phyloP scores from a whole-genome alignment of 352 stramenopile genomes.

The Phytophthora lateralis region DNA sequence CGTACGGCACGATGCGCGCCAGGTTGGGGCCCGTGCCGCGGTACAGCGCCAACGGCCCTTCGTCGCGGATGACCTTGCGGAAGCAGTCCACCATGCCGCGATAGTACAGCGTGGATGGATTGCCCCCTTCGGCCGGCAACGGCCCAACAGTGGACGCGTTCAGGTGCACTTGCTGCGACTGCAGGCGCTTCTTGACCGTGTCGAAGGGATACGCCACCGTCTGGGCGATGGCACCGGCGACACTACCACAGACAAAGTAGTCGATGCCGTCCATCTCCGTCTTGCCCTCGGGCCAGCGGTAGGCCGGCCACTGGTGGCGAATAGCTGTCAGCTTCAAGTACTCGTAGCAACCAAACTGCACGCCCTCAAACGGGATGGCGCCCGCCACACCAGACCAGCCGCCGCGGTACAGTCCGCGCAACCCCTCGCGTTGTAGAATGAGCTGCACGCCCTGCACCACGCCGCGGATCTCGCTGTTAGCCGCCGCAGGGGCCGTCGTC shows the following conservation, averaged over 20 bases:
- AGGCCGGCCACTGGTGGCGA: conserved; percentile 57
- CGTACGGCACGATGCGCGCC: conserved; percentile 79
- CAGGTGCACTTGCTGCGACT: conserved; percentile 50
- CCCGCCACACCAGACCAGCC: conserved; percentile 67
- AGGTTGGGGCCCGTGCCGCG: conserved; percentile 81
- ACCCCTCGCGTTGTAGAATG: conserved; percentile 65
- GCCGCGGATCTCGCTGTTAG: conserved; percentile 54
- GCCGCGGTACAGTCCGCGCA: conserved; percentile 77
- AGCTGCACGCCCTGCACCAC: conserved; percentile 62
- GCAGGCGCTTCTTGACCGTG: conserved; percentile 84
- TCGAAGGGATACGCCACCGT: conserved; percentile 89
- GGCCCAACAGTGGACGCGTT: conserved; percentile 25
- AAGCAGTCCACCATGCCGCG: conserved; percentile 82
- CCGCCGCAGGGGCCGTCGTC: conserved; percentile 34
- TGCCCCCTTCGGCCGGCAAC: conserved; percentile 29
- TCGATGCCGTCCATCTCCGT: conserved; percentile 70
- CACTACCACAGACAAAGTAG: conserved; percentile 79
- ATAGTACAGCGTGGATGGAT: conserved; percentile 46
- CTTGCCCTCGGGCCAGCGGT: conserved; percentile 70
- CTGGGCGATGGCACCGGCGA: conserved; percentile 75
- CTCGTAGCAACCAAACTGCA: conserved; percentile 88
- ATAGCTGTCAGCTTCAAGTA: conserved; percentile 67
- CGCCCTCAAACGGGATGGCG: conserved; percentile 80
- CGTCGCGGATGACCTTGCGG: conserved; percentile 67
- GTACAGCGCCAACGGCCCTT: conserved; percentile 74